A percentile compares a stretch with the other conserved stretches of the same genome.
These are phyloP conservation scores for Teunomyces funiuensis DNA, from an alignment of 805 yeast genomes.

Conservation along the genomic window DNA sequence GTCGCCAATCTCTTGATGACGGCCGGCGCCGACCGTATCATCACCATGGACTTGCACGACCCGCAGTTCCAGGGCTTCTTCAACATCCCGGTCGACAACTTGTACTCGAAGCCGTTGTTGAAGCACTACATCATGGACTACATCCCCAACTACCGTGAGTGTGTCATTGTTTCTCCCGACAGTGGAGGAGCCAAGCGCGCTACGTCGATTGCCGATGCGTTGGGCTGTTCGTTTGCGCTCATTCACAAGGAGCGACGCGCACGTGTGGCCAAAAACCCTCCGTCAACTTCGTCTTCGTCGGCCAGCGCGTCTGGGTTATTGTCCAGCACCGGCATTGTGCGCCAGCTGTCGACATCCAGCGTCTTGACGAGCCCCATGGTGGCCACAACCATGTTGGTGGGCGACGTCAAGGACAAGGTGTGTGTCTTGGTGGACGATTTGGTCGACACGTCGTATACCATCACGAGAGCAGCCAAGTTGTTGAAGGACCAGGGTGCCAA, in stretches of 20 bases:
- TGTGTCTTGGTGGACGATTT: slow-evolving; percentile 94
- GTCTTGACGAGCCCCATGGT: slow-evolving; percentile 35
- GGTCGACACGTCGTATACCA: slow-evolving; percentile 90
- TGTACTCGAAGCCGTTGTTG: slow-evolving; percentile 83
- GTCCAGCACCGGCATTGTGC: slow-evolving; percentile 12
- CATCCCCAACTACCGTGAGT: slow-evolving; percentile 77
- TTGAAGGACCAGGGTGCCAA: slow-evolving; percentile 92
- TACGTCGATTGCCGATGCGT: slow-evolving; percentile 85
- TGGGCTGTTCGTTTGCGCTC: slow-evolving; percentile 87
- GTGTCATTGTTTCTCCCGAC: slow-evolving; percentile 95
- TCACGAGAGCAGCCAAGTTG: slow-evolving; percentile 87
- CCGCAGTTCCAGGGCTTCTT: slow-evolving; percentile 98
- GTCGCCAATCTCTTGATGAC: slow-evolving; percentile 83
- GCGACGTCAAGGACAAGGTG: slow-evolving; percentile 82
- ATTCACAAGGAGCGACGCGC: slow-evolving; percentile 90
- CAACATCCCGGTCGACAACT: slow-evolving; percentile 92
- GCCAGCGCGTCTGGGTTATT: slow-evolving; percentile 13
- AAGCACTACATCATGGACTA: slow-evolving; percentile 78
- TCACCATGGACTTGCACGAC: slow-evolving; percentile 97
- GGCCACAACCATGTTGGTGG: slow-evolving; percentile 93
- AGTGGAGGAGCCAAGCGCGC: slow-evolving; percentile 99
- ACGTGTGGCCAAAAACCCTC: slow-evolving; percentile 35
- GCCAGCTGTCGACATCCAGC: not conserved
- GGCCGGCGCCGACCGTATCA: slow-evolving; percentile 95
- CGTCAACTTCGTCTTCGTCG: slow-evolving; percentile 22